phyloP scores from a whole-genome alignment of 495 filamentous ascomycete species.

The Massariosphaeria phaeospora region DNA sequence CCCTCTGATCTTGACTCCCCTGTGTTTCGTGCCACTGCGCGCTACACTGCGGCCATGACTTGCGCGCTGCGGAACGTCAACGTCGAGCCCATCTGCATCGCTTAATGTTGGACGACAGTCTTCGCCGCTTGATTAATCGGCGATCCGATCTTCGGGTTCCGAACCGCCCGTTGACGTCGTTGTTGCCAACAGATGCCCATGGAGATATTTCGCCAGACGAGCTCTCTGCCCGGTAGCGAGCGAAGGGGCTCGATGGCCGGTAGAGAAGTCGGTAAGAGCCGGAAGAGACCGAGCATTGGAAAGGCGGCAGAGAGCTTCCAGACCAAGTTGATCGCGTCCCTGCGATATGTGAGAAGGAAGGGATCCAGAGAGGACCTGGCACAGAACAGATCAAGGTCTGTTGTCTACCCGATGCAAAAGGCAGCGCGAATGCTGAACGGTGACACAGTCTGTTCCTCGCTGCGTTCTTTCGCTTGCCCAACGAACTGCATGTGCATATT shows the following conservation, averaged over 20 bases:
- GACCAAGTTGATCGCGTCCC: slow-evolving; percentile 20
- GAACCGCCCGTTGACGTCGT: not conserved
- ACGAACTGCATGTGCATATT: slow-evolving; percentile 29
- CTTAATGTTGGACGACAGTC: not conserved
- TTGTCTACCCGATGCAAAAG: not conserved
- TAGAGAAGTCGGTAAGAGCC: not conserved
- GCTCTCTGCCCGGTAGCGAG: not conserved
- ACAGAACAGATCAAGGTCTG: slow-evolving; percentile 3
- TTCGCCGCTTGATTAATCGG: not conserved
- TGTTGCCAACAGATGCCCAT: slow-evolving; percentile 2
- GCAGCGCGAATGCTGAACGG: not conserved
- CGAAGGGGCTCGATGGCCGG: not conserved
- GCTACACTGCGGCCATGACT: not conserved
- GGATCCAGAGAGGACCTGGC: not conserved
- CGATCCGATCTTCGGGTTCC: not conserved
- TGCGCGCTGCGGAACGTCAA: not conserved
- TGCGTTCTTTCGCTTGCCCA: slow-evolving; percentile 26
- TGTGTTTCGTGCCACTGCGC: not conserved
- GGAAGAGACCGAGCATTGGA: slow-evolving; percentile 21
- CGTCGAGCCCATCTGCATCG: too few species aligned
- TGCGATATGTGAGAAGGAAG: slow-evolving; percentile 18
- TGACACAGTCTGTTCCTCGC: slow-evolving; percentile 13
- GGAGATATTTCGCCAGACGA: slow-evolving; percentile 14
- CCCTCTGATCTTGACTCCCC: not conserved
- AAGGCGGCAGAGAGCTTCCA: slow-evolving; percentile 26